Conservation (phyloP, 2,329 filamentous ascomycete genomes). For the Verticillium isaacii region DNA sequence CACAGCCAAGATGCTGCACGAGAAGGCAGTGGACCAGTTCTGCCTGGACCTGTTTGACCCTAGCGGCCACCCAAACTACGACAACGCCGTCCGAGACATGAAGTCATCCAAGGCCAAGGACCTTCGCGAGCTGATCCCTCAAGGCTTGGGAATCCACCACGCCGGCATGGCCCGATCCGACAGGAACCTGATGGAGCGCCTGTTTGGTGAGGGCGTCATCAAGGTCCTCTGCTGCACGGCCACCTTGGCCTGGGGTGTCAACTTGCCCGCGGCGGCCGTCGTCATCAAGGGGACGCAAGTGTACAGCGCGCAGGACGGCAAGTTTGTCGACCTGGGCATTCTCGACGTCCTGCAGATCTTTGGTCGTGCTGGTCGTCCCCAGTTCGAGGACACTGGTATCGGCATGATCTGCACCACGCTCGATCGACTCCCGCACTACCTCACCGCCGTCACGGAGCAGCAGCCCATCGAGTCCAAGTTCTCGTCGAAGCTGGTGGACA, state of each 20-base stretch:
- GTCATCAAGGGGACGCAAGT: conserved; percentile 98
- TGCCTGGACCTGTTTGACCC: conserved; percentile 83
- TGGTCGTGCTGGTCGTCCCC: conserved; percentile 92
- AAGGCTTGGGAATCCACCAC: conserved; percentile 92
- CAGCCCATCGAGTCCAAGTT: conserved; percentile 97
- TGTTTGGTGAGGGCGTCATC: conserved; percentile 88
- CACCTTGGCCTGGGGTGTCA: conserved; percentile 97
- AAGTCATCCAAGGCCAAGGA: conserved; percentile 82
- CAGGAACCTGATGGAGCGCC: conserved; percentile 88
- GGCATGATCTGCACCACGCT: conserved; percentile 97
- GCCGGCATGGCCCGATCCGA: conserved; percentile 95
- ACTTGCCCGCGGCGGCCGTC: conserved; percentile 92
- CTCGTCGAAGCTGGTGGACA: conserved; percentile 89
- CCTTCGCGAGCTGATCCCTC: conserved; percentile 80
- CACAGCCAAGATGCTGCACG: conserved; percentile 78
- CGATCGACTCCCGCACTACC: conserved; percentile 88
- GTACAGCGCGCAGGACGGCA: conserved; percentile 93
- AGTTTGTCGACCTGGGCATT: conserved; percentile 94
- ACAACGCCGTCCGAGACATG: conserved; percentile 76
- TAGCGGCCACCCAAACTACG: conserved; percentile 70
- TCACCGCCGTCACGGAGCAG: conserved; percentile 90
- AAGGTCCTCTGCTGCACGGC: conserved; percentile 98
- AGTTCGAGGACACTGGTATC: conserved; percentile 96
- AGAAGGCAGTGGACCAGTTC: conserved; percentile 79
- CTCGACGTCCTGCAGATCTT: conserved; percentile 97